These are phyloP conservation scores for Yarrowia sp. DNA, from an alignment of 805 yeast species.

Conservation along the genomic window DNA sequence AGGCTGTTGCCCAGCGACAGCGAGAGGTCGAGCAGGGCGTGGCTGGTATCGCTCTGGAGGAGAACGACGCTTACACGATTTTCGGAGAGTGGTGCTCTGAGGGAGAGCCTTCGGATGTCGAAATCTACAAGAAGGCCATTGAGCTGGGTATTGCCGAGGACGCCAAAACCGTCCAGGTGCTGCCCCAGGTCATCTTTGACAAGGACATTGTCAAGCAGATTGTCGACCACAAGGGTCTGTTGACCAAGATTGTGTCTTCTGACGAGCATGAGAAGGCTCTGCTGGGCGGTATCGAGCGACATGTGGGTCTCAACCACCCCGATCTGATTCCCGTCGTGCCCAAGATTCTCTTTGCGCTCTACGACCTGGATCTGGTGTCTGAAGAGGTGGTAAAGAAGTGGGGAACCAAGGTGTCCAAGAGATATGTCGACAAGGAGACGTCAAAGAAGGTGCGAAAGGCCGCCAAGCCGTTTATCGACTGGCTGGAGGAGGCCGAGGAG, in stretches of 20 bases:
- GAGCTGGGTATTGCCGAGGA: slow-evolving; percentile 72
- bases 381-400: slow-evolving; percentile 80
- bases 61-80: slow-evolving; percentile 56
- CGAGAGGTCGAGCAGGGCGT: slow-evolving; percentile 60
- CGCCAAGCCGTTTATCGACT: slow-evolving; percentile 90
- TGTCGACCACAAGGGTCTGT: slow-evolving; percentile 74
- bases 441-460: slow-evolving; percentile 94
- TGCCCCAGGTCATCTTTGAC: slow-evolving; percentile 80
- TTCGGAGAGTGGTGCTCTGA: slow-evolving; percentile 88
- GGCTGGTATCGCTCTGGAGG: slow-evolving; percentile 48
- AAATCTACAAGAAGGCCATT: slow-evolving; percentile 83
- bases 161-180: slow-evolving; percentile 79
- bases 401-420: slow-evolving; percentile 90
- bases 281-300: slow-evolving; percentile 94
- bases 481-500: slow-evolving; percentile 93
- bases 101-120: slow-evolving; percentile 73
- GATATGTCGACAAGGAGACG: slow-evolving; percentile 86
- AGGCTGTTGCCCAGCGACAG: slow-evolving; percentile 91
- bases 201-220: slow-evolving; percentile 73
- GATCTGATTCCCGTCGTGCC: slow-evolving; percentile 71
- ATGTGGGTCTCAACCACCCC: slow-evolving; percentile 77
- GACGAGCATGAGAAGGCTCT: slow-evolving; percentile 76
- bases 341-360: slow-evolving; percentile 74
- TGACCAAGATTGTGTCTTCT: slow-evolving; percentile 68
- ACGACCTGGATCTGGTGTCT: slow-evolving; percentile 77